A percentile compares a stretch with the other conserved stretches of the same genome.
Evolutionary conservation across 495 filamentous ascomycete species (phyloP).

Genomic region (Aspergillus mulundensis): DNA sequence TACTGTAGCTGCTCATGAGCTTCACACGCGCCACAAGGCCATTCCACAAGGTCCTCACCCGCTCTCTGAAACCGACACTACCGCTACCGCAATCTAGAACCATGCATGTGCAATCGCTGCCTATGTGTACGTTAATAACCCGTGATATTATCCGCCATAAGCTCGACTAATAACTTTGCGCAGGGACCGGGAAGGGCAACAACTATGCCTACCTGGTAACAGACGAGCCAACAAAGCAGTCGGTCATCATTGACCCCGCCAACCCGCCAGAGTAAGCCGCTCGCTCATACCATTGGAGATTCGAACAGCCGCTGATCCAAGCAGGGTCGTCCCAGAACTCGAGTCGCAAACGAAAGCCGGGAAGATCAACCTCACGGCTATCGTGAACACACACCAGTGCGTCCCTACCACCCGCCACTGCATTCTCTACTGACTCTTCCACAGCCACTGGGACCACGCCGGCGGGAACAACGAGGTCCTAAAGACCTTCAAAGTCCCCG

Average conservation of each 20-base stretch:
- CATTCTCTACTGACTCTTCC: not conserved
- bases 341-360: constrained; percentile 65
- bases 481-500: constrained; percentile 60
- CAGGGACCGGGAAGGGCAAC: constrained; percentile 84
- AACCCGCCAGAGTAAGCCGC: constrained; percentile 78
- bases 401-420: too few relatives aligned
- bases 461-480: constrained; percentile 83
- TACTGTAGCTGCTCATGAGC: constrained; percentile 23
- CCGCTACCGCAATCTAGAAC: constrained; percentile 26
- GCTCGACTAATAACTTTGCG: too few relatives aligned
- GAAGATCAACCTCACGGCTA: constrained; percentile 76
- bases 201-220: constrained; percentile 97
- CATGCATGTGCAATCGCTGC: constrained; percentile 97
- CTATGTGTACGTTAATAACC: constrained; percentile 77
- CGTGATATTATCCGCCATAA: not conserved
- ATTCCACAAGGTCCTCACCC: constrained; percentile 4
- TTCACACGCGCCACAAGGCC: constrained; percentile 23
- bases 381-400: constrained; percentile 97
- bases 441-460: constrained; percentile 90
- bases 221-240: constrained; percentile 84
- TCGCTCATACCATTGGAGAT: not conserved
- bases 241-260: constrained; percentile 95
- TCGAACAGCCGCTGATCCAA: not conserved
- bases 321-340: constrained; percentile 76
- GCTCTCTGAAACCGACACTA: not conserved